Base-by-base conservation (phyloP, 768 basidiomycete genomes). In the Termitomyces sp. region DNA sequence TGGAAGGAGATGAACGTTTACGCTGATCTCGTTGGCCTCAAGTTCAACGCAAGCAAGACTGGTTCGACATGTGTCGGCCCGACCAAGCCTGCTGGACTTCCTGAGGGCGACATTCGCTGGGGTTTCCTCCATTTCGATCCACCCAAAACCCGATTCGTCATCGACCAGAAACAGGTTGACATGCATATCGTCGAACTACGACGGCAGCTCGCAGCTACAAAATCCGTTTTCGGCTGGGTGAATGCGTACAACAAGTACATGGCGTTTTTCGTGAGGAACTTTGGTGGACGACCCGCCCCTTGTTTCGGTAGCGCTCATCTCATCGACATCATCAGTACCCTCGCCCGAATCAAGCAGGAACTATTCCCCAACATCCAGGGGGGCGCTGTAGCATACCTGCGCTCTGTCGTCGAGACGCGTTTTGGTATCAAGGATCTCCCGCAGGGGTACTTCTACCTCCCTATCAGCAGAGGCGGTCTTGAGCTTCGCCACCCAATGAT, bases 1-100 rank as follows among this genome's bases (percentile, higher is more conserved):
- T 80, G 77, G 78, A 65, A 61, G 40, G 77, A 73, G 64, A 77
- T 80, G 74, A 70, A 74, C 18, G 57, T 60, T n/a, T 81, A 74
- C 50, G 76, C 76, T 4, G 52, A 66, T 9, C 66, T 80, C 30
- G 73, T 73, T 10, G 77, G 78, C 5, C 63, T 80, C 51, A 73
- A 64, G 30, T 76, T 80, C 65, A 79, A 80, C 56, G 57, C 66
- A 46, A 63, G 68, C 30, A 80, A 80, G 62, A 79, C 77, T 2
- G 79, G 79, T 5, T 71, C 75, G 5, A 73, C 71, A 8, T 72
- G 68, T 56, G 68, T 79, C 12, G 74, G 75, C 3, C 42, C 47
- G 18, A 45, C 33, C 16, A 48, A 40, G n/a, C 52, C 49, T 14
- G 12, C 57, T 27, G 63, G 55, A 18, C 62, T 66, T 13, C 65